These are phyloP conservation scores for Melastoma candidum DNA, from an alignment of 441 rosid genomes.

Conservation along the genomic window DNA sequence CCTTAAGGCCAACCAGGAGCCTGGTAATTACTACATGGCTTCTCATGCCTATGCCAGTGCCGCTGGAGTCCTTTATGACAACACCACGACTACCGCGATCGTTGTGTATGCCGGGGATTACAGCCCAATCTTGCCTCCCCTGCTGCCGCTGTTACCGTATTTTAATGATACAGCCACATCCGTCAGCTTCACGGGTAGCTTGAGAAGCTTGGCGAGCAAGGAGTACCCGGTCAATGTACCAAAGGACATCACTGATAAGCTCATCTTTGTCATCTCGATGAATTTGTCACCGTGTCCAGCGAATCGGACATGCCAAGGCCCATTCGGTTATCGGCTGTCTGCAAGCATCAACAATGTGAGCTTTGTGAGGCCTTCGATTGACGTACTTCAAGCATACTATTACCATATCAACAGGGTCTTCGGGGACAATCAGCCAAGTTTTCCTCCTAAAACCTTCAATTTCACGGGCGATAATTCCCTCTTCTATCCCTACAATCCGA, in stretches of 20 bases:
- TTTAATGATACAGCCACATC: background rate
- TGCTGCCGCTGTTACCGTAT: background rate
- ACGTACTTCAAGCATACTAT: constrained; percentile 10
- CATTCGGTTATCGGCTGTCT: background rate
- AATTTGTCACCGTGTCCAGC: background rate
- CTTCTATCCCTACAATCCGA: background rate
- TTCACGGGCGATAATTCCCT: constrained; percentile 3
- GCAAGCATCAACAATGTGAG: constrained; percentile 9
- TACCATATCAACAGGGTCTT: constrained; percentile 3
- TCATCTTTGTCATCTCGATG: background rate
- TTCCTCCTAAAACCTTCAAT: constrained; percentile 1
- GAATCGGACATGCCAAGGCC: background rate
- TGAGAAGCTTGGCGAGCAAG: constrained; percentile 6
- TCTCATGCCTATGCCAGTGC: background rate
- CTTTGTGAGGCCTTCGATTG: constrained; percentile 6
- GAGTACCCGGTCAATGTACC: constrained; percentile 1
- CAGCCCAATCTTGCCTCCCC: background rate
- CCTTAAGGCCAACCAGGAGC: constrained; percentile 6
- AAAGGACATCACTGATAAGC: background rate
- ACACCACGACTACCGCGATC: constrained; percentile 5
- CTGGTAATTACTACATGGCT: constrained; percentile 5
- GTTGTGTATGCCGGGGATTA: constrained; percentile 6
- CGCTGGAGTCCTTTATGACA: background rate
- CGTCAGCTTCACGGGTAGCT: background rate
- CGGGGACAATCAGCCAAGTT: background rate